phyloP scores from a whole-genome alignment of 1,284 basidiomycete genomes.

The Vanrija pseudolonga region DNA sequence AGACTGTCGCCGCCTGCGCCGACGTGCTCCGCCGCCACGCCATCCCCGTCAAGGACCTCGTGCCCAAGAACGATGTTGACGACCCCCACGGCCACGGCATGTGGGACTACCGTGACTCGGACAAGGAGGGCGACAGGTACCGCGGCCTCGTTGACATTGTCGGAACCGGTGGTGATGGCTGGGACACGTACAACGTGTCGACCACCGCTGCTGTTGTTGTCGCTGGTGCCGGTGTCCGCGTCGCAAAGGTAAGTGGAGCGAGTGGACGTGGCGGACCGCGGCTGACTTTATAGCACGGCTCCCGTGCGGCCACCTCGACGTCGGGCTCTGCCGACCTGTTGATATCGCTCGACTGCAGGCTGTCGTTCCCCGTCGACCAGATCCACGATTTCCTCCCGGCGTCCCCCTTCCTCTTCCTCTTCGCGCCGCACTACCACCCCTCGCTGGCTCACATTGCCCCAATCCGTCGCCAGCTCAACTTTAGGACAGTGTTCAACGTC shows the following conservation, averaged over 20 bases:
- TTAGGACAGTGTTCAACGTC: constrained; percentile 96
- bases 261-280: neutral
- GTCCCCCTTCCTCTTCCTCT: constrained; percentile 85
- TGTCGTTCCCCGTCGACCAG: constrained; percentile 65
- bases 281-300: constrained; percentile 71
- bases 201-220: constrained; percentile 93
- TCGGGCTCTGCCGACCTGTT: constrained; percentile 94
- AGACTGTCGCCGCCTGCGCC: constrained; percentile 72
- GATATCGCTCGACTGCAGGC: constrained; percentile 74
- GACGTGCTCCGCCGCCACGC: constrained; percentile 66
- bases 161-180: constrained; percentile 89
- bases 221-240: constrained; percentile 86
- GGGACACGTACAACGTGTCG: constrained; percentile 96
- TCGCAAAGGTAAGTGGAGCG: constrained; percentile 86
- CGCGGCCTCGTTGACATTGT: constrained; percentile 57
- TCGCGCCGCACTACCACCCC: constrained; percentile 91
- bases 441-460: constrained; percentile 79
- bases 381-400: constrained; percentile 54
- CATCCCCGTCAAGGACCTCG: constrained; percentile 53
- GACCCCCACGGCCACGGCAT: constrained; percentile 22
- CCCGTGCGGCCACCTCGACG: constrained; percentile 85
- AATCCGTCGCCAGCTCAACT: constrained; percentile 79
- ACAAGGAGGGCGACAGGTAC: constrained; percentile 46
- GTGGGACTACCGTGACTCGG: constrained; percentile 47
- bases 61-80: constrained; percentile 15